These are phyloP conservation scores for Psophocarpus tetragonolobus DNA, from an alignment of 306 rosid species.

Conservation along the genomic window DNA sequence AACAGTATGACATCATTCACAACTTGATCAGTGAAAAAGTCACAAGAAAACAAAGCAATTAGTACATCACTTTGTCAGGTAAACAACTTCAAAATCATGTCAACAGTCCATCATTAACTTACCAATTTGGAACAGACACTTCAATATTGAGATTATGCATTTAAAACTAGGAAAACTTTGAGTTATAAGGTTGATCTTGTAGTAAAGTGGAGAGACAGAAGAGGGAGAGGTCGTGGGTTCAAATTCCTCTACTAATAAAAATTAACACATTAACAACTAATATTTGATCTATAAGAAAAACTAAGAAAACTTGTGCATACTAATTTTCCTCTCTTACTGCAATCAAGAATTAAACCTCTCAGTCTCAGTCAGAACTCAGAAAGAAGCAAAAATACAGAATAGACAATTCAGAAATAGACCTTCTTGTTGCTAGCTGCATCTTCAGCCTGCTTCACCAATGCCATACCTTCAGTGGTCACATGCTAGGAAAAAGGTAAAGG, in stretches of 20 bases:
- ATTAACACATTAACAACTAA: too few species aligned
- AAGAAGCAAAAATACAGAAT: constrained; percentile 22
- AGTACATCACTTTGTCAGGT: background rate
- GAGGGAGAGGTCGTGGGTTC: too few species aligned
- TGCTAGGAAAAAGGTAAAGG: constrained; percentile 59
- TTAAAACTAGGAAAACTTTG: background rate
- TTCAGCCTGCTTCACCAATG: constrained; percentile 94
- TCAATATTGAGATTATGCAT: background rate
- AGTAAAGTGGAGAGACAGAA: too few species aligned
- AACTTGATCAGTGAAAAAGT: constrained; percentile 12
- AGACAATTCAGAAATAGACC: constrained; percentile 47
- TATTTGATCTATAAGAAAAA: too few species aligned
- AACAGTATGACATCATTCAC: background rate
- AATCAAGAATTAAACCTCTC: constrained; percentile 18
- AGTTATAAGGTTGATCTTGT: too few species aligned
- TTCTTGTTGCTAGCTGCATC: constrained; percentile 94
- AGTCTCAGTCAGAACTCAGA: too few species aligned
- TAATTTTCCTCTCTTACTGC: constrained; percentile 15
- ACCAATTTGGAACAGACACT: constrained; percentile 5
- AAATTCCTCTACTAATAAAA: too few species aligned
- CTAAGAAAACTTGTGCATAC: background rate
- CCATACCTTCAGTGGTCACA: constrained; percentile 91
- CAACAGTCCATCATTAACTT: background rate
- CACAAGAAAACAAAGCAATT: constrained; percentile 6
- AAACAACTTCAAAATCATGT: constrained; percentile 20